A percentile compares a stretch with the other conserved stretches of the same genome.
Conservation (phyloP, 164 flowering plant species). For the Berberis vulgaris region DNA sequence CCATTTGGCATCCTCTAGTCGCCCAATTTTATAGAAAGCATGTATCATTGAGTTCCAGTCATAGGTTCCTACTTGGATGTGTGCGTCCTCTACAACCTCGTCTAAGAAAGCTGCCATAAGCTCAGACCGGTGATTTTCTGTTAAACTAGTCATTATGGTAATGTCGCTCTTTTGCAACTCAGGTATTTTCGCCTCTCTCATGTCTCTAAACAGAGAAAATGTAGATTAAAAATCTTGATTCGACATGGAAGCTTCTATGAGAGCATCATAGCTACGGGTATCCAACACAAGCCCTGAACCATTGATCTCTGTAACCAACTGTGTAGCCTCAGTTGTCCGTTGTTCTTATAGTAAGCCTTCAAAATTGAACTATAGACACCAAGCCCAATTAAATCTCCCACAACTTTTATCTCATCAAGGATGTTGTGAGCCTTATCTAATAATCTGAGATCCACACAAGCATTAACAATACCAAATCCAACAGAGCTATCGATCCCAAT, state of each 20-base stretch:
- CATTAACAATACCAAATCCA: constrained; percentile 74
- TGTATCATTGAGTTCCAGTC: constrained; percentile 98
- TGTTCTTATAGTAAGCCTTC: constrained; percentile 78
- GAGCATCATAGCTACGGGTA: constrained; percentile 46
- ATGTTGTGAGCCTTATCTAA: constrained; percentile 75
- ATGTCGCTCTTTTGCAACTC: constrained; percentile 76
- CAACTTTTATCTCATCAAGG: constrained; percentile 80
- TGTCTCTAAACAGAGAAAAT: constrained; percentile 78
- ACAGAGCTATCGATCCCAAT: constrained; percentile 36
- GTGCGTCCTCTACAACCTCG: constrained; percentile 83
- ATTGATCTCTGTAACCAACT: constrained; percentile 63
- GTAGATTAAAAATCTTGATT: constrained; percentile 93
- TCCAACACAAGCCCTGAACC: constrained; percentile 67
- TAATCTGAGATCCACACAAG: constrained; percentile 64
- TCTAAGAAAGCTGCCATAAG: constrained; percentile 94
- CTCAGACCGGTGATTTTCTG: constrained; percentile 87
- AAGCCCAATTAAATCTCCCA: constrained; percentile 56
- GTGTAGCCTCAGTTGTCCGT: constrained; percentile 84
- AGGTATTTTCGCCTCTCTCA: constrained; percentile 67
- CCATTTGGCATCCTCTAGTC: constrained; percentile 86
- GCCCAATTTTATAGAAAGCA: constrained; percentile 80
- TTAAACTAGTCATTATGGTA: constrained; percentile 91
- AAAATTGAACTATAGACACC: constrained; percentile 87
- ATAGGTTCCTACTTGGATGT: constrained; percentile 78
- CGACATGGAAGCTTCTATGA: constrained; percentile 86